A percentile compares a stretch with the other conserved stretches of the same genome.
Evolutionary conservation across 164 flowering plant species (phyloP).

Genomic region (Annona cherimola): DNA sequence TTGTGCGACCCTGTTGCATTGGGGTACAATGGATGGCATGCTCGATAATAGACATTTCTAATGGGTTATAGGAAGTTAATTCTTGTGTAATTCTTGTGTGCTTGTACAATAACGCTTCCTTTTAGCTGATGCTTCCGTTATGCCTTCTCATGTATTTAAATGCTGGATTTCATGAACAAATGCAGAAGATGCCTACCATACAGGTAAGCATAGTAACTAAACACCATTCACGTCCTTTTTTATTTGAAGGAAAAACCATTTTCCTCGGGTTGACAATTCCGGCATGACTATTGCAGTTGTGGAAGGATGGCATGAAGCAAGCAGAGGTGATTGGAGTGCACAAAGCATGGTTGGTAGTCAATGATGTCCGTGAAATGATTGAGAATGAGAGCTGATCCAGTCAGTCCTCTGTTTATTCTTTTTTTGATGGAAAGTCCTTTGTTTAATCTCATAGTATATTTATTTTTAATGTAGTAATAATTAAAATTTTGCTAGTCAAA

Average conservation of each 20-base stretch:
- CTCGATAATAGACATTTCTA: neutral
- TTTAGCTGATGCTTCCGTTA: conserved; percentile 10
- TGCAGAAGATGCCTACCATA: conserved; percentile 92
- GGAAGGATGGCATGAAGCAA: conserved; percentile 72
- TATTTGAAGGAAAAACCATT: neutral
- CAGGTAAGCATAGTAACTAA: conserved; percentile 40
- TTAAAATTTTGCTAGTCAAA: no score
- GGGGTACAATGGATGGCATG: neutral
- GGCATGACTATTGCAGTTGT: conserved; percentile 40
- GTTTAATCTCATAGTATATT: no score
- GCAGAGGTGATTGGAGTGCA: conserved; percentile 83
- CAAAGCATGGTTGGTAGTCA: conserved; percentile 70
- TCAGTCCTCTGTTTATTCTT: neutral
- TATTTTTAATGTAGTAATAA: no score
- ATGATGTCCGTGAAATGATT: conserved; percentile 77
- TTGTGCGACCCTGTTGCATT: neutral
- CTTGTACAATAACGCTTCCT: neutral
- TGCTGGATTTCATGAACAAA: conserved; percentile 12
- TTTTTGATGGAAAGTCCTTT: neutral
- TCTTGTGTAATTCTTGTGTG: neutral
- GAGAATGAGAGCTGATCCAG: conserved; percentile 33
- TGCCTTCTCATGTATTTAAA: conserved; percentile 22
- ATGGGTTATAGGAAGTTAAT: neutral
- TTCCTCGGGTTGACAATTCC: conserved; percentile 1
- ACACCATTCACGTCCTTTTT: neutral